Base-by-base conservation (phyloP, 116 monocot genomes). In the Papilionanthe hybrid region DNA sequence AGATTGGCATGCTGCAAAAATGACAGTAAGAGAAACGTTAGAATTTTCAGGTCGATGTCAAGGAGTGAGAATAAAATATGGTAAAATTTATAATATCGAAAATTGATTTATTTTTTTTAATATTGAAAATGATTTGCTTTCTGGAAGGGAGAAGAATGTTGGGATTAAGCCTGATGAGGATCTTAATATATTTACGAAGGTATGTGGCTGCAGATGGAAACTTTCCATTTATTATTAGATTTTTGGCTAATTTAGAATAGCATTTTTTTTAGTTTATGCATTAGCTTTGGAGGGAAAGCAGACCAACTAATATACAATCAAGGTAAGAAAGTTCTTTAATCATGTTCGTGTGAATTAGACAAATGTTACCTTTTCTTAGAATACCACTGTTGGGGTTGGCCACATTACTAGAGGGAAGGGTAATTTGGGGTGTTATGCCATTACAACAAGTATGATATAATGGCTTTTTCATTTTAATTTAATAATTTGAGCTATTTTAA, bases 131-230 rank as follows among this genome's bases (percentile, higher is more conserved):
- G 20, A 77, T 79, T 25, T 63, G 75, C 95, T 99, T 76, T 81
- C 81, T 8, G 90, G 99, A 78, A 87, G 99, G 82, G 99, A 99
- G 79, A 99, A 99, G 84, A 83, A 84, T 88, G 79, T 83, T 19
- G 92, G 95, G 78, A 99, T 99, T 85, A 99, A 93, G 77, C 99
- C 99, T 78, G 92, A 99, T 72, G 95, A 95, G 82, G 99, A 99
- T 87, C 90, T 99, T 77, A 95, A 99, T 93, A 84, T 99, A 80
- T 99, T 99, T 82, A 89, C 95, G 93, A 99, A 99, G 99, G 95
- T 92, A 81, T 22, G 20, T 79, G 5, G 7, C 65, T 23, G 55
- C 55, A 12, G 19, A 42, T 73, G 66, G 49, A 37, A 63, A 30
- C 18, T 66, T 77, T 71, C 22, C 63, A 28, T 69, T 68, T 15